Percentiles rank a stretch among this genome's conserved stretches.
These are phyloP conservation scores for Penicillium sp. DNA, from an alignment of 2,329 filamentous ascomycete species.

Conservation along the genomic window DNA sequence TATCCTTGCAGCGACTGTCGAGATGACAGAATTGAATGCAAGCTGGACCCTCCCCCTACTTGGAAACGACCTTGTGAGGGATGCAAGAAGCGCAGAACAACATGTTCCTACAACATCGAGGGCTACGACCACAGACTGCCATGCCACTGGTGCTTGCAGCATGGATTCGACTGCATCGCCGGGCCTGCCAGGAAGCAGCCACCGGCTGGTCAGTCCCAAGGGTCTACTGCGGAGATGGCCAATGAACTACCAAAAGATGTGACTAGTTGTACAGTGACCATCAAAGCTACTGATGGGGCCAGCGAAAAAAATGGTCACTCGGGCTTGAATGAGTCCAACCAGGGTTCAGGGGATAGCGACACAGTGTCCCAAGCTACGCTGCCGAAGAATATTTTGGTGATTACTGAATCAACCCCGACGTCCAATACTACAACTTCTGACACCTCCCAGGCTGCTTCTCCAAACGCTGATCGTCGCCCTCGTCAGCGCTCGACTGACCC, in stretches of 20 bases:
- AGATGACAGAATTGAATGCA: constrained; percentile 31
- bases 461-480: background rate
- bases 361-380: background rate
- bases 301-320: background rate
- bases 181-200: constrained; percentile 27
- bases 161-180: constrained; percentile 32
- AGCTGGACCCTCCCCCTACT: constrained; percentile 29
- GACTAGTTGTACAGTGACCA: background rate
- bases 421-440: too few species aligned
- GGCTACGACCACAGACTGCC: constrained; percentile 24
- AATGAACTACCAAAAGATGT: too few species aligned
- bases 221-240: constrained; percentile 7
- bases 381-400: background rate
- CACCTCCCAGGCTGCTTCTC: background rate
- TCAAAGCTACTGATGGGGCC: background rate
- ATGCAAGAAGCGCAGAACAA: constrained; percentile 24
- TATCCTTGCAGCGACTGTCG: constrained; percentile 38
- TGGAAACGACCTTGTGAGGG: constrained; percentile 33
- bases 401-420: background rate
- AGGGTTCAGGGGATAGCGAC: background rate
- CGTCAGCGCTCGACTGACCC: constrained; percentile 27
- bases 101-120: constrained; percentile 33
- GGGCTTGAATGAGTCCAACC: background rate
- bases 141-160: constrained; percentile 30
- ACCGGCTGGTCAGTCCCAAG: background rate